A percentile compares a stretch with the other conserved stretches of the same genome.
phyloP scores from a whole-genome alignment of 495 filamentous ascomycete genomes.

The Penicillium angulare region DNA sequence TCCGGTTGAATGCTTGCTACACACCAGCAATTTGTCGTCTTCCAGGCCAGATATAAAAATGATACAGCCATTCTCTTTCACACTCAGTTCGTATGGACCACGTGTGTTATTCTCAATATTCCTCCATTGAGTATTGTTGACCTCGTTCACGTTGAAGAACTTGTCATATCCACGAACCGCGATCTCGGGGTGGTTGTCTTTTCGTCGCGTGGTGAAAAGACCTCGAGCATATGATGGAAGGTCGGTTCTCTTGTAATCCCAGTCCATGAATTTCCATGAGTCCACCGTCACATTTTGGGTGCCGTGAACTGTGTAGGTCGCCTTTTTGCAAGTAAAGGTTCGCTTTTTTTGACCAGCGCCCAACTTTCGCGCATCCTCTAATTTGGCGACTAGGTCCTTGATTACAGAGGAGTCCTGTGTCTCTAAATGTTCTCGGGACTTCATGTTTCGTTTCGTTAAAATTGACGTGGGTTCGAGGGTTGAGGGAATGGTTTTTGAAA shows the following conservation, averaged over 20 bases:
- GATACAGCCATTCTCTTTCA: slow-evolving; percentile 99
- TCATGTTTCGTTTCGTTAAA: background rate
- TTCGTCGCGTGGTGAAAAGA: slow-evolving; percentile 74
- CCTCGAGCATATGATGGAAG: slow-evolving; percentile 91
- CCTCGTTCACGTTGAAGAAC: slow-evolving; percentile 92
- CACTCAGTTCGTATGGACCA: slow-evolving; percentile 90
- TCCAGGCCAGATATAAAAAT: slow-evolving; percentile 94
- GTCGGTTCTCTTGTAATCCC: slow-evolving; percentile 84
- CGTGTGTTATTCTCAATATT: slow-evolving; percentile 74
- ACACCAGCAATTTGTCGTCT: slow-evolving; percentile 83
- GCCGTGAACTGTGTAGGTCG: slow-evolving; percentile 61
- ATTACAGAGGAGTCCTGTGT: slow-evolving; percentile 64
- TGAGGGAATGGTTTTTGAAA: too few species aligned
- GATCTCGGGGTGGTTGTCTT: slow-evolving; percentile 69
- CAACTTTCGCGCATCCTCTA: slow-evolving; percentile 56
- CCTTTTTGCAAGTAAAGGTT: slow-evolving; percentile 69
- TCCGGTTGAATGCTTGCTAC: slow-evolving; percentile 97
- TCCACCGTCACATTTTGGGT: slow-evolving; percentile 65
- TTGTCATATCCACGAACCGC: slow-evolving; percentile 92
- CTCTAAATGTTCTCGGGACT: slow-evolving; percentile 3
- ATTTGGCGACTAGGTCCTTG: slow-evolving; percentile 51
- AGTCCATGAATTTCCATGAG: slow-evolving; percentile 91
- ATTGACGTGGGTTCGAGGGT: too few species aligned
- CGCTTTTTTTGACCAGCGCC: slow-evolving; percentile 40
- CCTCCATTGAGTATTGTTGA: slow-evolving; percentile 72